Evolutionary conservation across 306 rosid species (phyloP).

Genomic region (Dryas drummondii): DNA sequence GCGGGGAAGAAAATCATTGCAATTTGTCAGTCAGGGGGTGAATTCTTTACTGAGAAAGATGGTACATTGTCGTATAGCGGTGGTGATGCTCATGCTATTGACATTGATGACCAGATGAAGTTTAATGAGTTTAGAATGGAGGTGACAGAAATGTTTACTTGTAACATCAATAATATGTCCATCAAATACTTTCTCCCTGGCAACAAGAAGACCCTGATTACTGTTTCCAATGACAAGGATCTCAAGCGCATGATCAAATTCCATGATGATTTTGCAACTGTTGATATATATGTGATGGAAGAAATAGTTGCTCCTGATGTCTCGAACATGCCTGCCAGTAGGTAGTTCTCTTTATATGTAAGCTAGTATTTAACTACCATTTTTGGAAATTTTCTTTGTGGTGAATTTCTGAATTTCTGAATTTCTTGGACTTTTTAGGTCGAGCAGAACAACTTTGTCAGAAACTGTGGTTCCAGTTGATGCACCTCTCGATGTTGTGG

Average conservation of each 20-base stretch:
- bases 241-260: conserved; percentile 85
- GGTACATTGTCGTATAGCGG: conserved; percentile 71
- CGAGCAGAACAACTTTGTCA: conserved; percentile 96
- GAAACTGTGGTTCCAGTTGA: conserved; percentile 69
- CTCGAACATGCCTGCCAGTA: conserved; percentile 87
- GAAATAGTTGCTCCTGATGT: conserved; percentile 55
- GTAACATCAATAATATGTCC: conserved; percentile 43
- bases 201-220: conserved; percentile 82
- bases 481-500: conserved; percentile 33
- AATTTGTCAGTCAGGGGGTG: conserved; percentile 92
- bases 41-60: conserved; percentile 62
- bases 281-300: conserved; percentile 67
- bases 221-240: conserved; percentile 96
- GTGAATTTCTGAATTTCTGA: conserved; percentile 30
- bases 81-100: conserved; percentile 90
- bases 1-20: conserved; percentile 66
- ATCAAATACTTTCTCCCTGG: conserved; percentile 92
- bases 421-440: conserved; percentile 50
- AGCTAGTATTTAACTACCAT: conserved; percentile 15
- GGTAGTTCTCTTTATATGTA: conserved; percentile 67
- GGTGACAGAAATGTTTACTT: conserved; percentile 77
- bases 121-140: conserved; percentile 73
- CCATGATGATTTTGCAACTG: conserved; percentile 56
- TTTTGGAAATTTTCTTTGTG: conserved; percentile 22
- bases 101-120: conserved; percentile 69